Evolutionary conservation across 2,329 filamentous ascomycete species (phyloP).

Genomic region (Calcarisporium arbuscula): DNA sequence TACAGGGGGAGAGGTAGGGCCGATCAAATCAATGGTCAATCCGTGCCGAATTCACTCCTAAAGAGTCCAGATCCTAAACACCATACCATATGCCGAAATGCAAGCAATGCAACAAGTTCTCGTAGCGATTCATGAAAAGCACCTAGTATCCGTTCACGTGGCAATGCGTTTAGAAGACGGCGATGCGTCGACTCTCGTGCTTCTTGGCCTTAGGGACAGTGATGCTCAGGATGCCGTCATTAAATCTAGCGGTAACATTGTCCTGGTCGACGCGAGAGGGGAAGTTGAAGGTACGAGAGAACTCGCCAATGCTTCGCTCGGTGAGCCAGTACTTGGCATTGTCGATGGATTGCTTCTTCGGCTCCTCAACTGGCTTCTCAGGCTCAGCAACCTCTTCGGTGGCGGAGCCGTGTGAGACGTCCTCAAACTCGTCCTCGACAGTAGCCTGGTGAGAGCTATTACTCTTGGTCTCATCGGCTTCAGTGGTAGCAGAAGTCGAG

Average conservation of each 20-base stretch:
- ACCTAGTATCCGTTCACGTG: too few relatives aligned
- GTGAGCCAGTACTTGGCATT: conserved; percentile 63
- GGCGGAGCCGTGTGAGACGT: conserved; percentile 20
- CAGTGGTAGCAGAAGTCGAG: conserved; percentile 32
- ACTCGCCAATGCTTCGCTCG: conserved; percentile 61
- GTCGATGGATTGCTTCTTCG: conserved; percentile 26
- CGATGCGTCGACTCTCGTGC: conserved; percentile 49
- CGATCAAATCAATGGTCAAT: too few relatives aligned
- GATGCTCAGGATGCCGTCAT: conserved; percentile 60
- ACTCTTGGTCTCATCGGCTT: conserved; percentile 28
- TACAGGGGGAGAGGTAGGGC: too few relatives aligned
- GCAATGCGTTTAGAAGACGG: conserved; percentile 36
- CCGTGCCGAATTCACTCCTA: too few relatives aligned
- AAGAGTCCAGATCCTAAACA: too few relatives aligned
- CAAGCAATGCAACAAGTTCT: too few relatives aligned
- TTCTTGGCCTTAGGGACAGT: conserved; percentile 61
- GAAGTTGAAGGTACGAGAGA: conserved; percentile 64
- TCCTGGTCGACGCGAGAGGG: conserved; percentile 57
- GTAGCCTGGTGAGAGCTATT: conserved; percentile 47
- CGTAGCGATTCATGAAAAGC: too few relatives aligned
- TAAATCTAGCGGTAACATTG: conserved; percentile 53
- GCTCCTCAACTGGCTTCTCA: conserved; percentile 17
- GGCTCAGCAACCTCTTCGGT: conserved; percentile 15
- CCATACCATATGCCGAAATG: too few relatives aligned
- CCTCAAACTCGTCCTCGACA: conserved; percentile 55